These are phyloP conservation scores for Drechslera avenae DNA, from an alignment of 2,329 filamentous ascomycete species.

Conservation along the genomic window DNA sequence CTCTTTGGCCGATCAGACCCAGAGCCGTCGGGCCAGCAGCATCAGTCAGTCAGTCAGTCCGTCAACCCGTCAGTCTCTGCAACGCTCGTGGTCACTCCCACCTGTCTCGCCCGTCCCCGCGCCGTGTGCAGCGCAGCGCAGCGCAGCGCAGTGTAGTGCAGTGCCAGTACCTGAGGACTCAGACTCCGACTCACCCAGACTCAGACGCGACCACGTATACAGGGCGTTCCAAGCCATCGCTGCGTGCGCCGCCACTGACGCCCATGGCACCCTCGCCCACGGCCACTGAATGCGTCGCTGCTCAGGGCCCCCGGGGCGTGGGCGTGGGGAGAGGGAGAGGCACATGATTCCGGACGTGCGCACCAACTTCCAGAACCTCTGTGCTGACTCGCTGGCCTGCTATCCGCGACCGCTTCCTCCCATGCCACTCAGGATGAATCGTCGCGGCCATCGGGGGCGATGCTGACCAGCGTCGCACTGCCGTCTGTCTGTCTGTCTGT, in stretches of 20 bases:
- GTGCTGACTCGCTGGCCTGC: slow-evolving; percentile 37
- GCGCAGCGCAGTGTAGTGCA: too few species aligned
- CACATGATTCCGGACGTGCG: slow-evolving; percentile 40
- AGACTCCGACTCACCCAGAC: too few species aligned
- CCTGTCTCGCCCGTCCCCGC: background rate
- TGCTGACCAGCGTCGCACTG: background rate
- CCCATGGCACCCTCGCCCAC: slow-evolving; percentile 22
- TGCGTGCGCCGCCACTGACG: slow-evolving; percentile 14
- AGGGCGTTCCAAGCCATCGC: slow-evolving; percentile 12
- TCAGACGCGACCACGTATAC: slow-evolving; percentile 13
- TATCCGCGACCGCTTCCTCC: slow-evolving; percentile 12
- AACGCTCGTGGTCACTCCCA: slow-evolving; percentile 8
- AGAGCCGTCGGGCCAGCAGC: background rate
- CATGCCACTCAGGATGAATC: slow-evolving; percentile 1
- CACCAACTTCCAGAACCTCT: slow-evolving; percentile 42
- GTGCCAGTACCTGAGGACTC: background rate
- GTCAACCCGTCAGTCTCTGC: slow-evolving; percentile 9
- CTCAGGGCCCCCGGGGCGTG: slow-evolving; percentile 28
- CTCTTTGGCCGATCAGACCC: slow-evolving; percentile 8
- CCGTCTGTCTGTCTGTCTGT: background rate
- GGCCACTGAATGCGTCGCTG: too few species aligned
- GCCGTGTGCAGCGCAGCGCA: too few species aligned
- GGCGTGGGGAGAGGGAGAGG: slow-evolving; percentile 35
- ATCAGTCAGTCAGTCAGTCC: background rate
- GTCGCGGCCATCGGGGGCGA: slow-evolving; percentile 3